Evolutionary conservation across 2,329 filamentous ascomycete genomes (phyloP).

Genomic region (Chaetomiaceae sp.): DNA sequence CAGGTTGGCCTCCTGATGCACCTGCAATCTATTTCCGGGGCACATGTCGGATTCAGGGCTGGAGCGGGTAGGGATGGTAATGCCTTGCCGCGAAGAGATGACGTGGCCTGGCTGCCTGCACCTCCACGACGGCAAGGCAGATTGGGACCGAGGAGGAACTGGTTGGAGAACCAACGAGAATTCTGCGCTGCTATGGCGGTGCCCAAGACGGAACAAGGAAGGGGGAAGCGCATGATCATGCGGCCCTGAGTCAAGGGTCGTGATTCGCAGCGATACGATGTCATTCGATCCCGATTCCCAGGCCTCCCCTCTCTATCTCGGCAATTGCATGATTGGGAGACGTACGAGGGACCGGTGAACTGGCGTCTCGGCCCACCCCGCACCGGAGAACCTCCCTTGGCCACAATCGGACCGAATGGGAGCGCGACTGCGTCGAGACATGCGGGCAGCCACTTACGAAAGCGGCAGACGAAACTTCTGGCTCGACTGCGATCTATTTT

Average conservation of each 20-base stretch:
- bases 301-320: conserved; percentile 12
- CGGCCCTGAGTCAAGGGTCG: not conserved
- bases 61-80: conserved; percentile 4
- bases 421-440: conserved; percentile 11
- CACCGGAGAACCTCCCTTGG: conserved; percentile 9
- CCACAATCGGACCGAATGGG: conserved; percentile 16
- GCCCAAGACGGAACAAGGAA: no score
- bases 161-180: not conserved
- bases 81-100: conserved; percentile 5
- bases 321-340: conserved; percentile 20
- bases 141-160: conserved; percentile 2
- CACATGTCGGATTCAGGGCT: not conserved
- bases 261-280: conserved; percentile 19
- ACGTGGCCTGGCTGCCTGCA: conserved; percentile 15
- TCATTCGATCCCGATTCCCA: conserved; percentile 10
- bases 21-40: conserved; percentile 7
- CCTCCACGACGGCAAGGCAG: conserved; percentile 11
- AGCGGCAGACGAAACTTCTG: conserved; percentile 5
- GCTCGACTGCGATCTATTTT: conserved; percentile 4
- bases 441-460: conserved; percentile 5
- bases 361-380: no score
- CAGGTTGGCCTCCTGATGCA: conserved; percentile 3
- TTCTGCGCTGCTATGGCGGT: conserved; percentile 10
- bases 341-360: conserved; percentile 11
- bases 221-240: no score